Evolutionary conservation across 1,284 basidiomycete species (phyloP), one percentile per base, ranked within the genome.

Genomic region (Microstroma glucosiphilum): DNA sequence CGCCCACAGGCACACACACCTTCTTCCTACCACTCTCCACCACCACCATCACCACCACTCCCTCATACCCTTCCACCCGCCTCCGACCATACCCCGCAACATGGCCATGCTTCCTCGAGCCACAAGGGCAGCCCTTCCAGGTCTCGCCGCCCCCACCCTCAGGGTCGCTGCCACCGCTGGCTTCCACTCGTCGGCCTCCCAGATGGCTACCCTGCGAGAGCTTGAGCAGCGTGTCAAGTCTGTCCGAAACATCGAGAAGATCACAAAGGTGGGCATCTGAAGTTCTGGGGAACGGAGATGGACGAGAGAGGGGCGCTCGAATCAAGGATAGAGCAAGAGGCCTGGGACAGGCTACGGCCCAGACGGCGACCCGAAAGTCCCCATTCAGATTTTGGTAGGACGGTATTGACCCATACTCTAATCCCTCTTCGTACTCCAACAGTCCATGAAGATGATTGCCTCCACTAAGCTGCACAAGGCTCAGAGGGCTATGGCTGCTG

Each of bases 401-500:
- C 30, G 9, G 30, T 37, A 37, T 37, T 37, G 30, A 37, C 30
- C 9, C 9, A n/a, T 48, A 3, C 15, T 17, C 30, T 40, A 37
- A 25, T 56, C 23, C n/a, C 40, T 42, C 19, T 30, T 30, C 19
- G 37, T 51, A 17, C 26, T 43, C 58, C 23, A 40, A 61, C 66
- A 96, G 91, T 96, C 93, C 62, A 98, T 97, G 94, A 97, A 96
- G 66, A 80, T 80, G 79, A 96, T 97, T 85, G 96, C 94, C 64
- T 96, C 94, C 60, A 96, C 93, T 66, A 94, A 96, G 82, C 87
- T 98, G 62, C 86, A 87, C 80, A 94, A 94, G 83, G 93, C 94
- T 51, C 79, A 80, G 72, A 86, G 88, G 77, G 92, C 94, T 70
- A 97, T 98, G 92, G 83, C 84, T 69, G 86, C 87, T 68, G 96